Base-by-base conservation (phyloP, 805 yeast species). In the Starmerella khaoyaiensis region DNA sequence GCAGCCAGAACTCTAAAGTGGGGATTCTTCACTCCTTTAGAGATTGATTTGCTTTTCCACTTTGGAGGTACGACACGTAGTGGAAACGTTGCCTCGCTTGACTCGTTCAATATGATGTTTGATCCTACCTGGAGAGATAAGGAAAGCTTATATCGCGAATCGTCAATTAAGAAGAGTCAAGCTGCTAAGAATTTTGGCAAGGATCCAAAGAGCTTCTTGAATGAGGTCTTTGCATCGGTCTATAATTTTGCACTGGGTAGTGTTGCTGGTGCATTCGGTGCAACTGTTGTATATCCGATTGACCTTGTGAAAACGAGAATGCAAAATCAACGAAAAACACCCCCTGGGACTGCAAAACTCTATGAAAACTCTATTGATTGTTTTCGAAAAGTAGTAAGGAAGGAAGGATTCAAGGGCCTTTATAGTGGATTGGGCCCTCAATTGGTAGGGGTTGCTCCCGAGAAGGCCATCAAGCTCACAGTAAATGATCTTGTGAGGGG, bases 361-460 rank as follows among this genome's bases (percentile, higher is more conserved):
- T 87, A 87, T 60, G 72, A 70, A 44, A 83, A 80, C 52, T 84
- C 94, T 7, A 43, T 76, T 18, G 96, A 87, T 57, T 90, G 97
- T 61, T 77, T 86, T 57, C 61, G 67, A 31, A 83, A 84, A 54
- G 83, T 86, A 30, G 44, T 86, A 17, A 60, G 65, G 29, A 67
- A 69, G 44, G 97, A 87, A 62, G 96, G 96, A 35, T 53, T 79
- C 33, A 63, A 67, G 50, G 97, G 97, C 7, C 68, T 87, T 40
- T 87, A 87, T 60, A 78, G 94, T 4, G 98, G 98, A 37, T 65
- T 87, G 35, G 80, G 82, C 8, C 96, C 97, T 14, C 97, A 90
- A 61, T 65, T 87, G 52, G 74, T 90, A 33, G 98, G 98, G 48
- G 97, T 87, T 35, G 97, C 97, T 0, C 98, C 98, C 2, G 98